Percentiles rank a stretch among this genome's conserved stretches.
phyloP scores from a whole-genome alignment of 352 stramenopile genomes.

The Thraustotheca clavata region DNA sequence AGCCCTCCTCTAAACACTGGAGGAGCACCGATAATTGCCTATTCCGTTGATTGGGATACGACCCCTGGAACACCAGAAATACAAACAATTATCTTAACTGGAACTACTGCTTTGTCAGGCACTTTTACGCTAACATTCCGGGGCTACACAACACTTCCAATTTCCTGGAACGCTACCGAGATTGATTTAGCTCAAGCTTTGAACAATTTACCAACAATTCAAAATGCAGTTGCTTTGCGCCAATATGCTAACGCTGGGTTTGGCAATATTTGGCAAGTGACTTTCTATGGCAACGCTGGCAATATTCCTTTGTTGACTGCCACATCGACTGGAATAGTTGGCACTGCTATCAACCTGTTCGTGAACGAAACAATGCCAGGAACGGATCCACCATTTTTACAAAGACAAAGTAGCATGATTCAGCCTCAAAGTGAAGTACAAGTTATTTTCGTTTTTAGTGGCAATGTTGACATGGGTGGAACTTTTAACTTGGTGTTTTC shows the following conservation, averaged over 20 bases:
- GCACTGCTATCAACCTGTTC: conserved; percentile 25
- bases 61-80: conserved; percentile 49
- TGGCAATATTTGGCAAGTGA: conserved; percentile 61
- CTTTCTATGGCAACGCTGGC: conserved; percentile 45
- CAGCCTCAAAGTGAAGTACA: conserved; percentile 41
- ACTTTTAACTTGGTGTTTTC: conserved; percentile 51
- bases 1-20: conserved; percentile 41
- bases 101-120: conserved; percentile 15
- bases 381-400: background rate
- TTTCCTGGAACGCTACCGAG: conserved; percentile 2
- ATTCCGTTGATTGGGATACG: conserved; percentile 51
- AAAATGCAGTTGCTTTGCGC: conserved; percentile 2
- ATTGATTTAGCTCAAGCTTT: conserved; percentile 8
- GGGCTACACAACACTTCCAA: background rate
- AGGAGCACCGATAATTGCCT: conserved; percentile 34
- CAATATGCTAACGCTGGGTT: no score
- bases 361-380: conserved; percentile 42
- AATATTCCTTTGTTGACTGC: conserved; percentile 35
- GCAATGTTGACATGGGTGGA: conserved; percentile 48
- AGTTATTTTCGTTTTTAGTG: conserved; percentile 56
- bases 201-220: conserved; percentile 7
- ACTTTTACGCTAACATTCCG: conserved; percentile 31
- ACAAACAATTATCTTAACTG: conserved; percentile 40
- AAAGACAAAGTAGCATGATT: conserved; percentile 27
- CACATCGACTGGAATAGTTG: conserved; percentile 7